Evolutionary conservation across 768 basidiomycete genomes (phyloP).

Genomic region (Saitozyma sp.): DNA sequence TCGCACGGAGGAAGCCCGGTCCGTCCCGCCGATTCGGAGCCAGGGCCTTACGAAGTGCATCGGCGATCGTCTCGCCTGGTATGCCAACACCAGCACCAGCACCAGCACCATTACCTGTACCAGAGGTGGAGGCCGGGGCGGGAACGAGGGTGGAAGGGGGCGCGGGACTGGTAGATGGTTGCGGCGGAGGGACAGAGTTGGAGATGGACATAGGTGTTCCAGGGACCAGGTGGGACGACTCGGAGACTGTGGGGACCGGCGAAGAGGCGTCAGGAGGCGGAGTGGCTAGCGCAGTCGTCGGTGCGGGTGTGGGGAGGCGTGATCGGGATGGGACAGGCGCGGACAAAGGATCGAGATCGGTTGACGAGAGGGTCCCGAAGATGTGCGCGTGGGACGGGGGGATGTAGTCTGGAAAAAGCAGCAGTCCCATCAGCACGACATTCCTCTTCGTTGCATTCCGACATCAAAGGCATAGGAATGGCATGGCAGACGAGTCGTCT

Average conservation of each 20-base stretch:
- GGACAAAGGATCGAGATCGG: slow-evolving; percentile 18
- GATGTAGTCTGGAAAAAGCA: slow-evolving; percentile 35
- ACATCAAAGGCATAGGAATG: not conserved
- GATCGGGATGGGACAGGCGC: slow-evolving; percentile 23
- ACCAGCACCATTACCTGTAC: slow-evolving; percentile 8
- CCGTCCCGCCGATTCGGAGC: slow-evolving; percentile 45
- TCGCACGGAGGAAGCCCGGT: slow-evolving; percentile 41
- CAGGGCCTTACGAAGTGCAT: slow-evolving; percentile 39
- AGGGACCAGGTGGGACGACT: not conserved
- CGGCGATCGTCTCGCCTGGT: slow-evolving; percentile 35
- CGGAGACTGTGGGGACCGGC: not conserved
- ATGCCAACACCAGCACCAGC: not conserved
- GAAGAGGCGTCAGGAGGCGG: slow-evolving; percentile 18
- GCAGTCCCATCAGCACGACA: slow-evolving; percentile 1
- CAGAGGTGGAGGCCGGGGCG: slow-evolving; percentile 2
- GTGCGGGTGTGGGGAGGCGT: slow-evolving; percentile 25
- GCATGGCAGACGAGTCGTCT: slow-evolving; percentile 7
- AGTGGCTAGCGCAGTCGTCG: slow-evolving; percentile 17
- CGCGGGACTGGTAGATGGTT: not conserved
- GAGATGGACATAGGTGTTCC: too few species aligned
- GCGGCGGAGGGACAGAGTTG: too few species aligned
- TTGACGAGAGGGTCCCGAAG: slow-evolving; percentile 33
- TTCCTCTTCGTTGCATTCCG: not conserved
- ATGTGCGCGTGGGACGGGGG: slow-evolving; percentile 40
- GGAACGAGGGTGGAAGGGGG: slow-evolving; percentile 1